Evolutionary conservation across 2,329 filamentous ascomycete species (phyloP).

Genomic region (Penicillium sp.): DNA sequence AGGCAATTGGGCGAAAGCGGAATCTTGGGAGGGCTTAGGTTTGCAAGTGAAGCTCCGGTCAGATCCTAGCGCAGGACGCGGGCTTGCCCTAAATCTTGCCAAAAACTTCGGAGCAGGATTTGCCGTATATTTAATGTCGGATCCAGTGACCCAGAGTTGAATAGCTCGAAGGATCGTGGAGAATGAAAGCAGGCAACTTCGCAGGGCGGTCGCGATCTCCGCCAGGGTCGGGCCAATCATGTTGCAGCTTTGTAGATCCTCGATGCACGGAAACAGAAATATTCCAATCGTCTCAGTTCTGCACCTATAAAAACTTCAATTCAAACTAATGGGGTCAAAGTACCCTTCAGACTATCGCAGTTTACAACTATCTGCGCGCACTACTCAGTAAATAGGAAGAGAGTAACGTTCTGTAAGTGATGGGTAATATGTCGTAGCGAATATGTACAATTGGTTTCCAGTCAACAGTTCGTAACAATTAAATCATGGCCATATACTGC

Average conservation of each 20-base stretch:
- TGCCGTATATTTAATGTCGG: neutral
- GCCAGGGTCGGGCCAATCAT: slow-evolving; percentile 7
- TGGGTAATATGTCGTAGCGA: neutral
- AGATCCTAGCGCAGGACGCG: neutral
- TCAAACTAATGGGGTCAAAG: slow-evolving; percentile 47
- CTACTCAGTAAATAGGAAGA: slow-evolving; percentile 19
- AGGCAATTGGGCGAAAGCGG: neutral
- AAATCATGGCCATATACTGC: slow-evolving; percentile 26
- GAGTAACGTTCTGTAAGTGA: neutral
- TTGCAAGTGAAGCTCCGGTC: neutral
- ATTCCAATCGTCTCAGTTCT: too few species aligned
- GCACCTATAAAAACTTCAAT: slow-evolving; percentile 39
- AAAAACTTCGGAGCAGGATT: neutral
- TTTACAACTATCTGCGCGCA: slow-evolving; percentile 63
- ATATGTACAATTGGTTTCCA: neutral
- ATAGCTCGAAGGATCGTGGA: neutral
- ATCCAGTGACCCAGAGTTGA: neutral
- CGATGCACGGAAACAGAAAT: too few species aligned
- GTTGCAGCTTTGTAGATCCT: slow-evolving; percentile 1
- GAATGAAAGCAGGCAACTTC: neutral
- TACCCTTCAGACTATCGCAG: slow-evolving; percentile 49
- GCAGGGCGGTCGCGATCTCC: slow-evolving; percentile 6
- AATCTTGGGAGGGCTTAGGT: neutral
- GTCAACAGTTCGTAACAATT: neutral
- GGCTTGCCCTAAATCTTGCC: neutral